Percentiles rank a stretch among this genome's conserved stretches.
Evolutionary conservation across 1,284 basidiomycete genomes (phyloP).

Genomic region (Tremellales sp.): DNA sequence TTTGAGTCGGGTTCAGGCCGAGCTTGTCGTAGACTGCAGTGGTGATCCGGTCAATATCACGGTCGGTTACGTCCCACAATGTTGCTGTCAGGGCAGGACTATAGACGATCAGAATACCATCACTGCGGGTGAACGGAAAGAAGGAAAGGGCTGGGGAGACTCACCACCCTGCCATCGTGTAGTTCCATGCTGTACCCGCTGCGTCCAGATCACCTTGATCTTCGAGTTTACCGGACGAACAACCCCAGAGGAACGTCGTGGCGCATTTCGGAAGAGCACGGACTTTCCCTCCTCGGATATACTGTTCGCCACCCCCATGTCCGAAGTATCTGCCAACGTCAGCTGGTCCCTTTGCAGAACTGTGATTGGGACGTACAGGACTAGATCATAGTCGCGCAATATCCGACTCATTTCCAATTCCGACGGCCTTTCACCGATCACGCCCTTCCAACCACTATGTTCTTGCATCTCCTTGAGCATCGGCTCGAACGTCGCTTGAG

Average conservation of each 20-base stretch:
- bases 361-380: slow-evolving; percentile 63
- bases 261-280: slow-evolving; percentile 77
- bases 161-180: slow-evolving; percentile 93
- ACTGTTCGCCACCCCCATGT: slow-evolving; percentile 94
- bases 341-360: neutral
- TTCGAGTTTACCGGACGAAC: slow-evolving; percentile 82
- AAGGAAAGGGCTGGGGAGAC: no score
- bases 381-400: slow-evolving; percentile 66
- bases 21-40: slow-evolving; percentile 76
- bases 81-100: slow-evolving; percentile 91
- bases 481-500: slow-evolving; percentile 72
- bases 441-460: slow-evolving; percentile 73
- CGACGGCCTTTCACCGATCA: slow-evolving; percentile 68
- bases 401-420: slow-evolving; percentile 75
- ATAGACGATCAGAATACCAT: slow-evolving; percentile 6
- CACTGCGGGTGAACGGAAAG: neutral
- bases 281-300: slow-evolving; percentile 79
- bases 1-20: slow-evolving; percentile 52
- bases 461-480: slow-evolving; percentile 67
- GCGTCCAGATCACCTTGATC: slow-evolving; percentile 93
- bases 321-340: slow-evolving; percentile 75
- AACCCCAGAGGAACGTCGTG: slow-evolving; percentile 96
- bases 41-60: slow-evolving; percentile 90
- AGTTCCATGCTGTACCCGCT: slow-evolving; percentile 85
- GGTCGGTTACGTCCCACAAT: slow-evolving; percentile 97